Conservation (phyloP, 1,139 yeast species). For the Geotrichum bryndzae region DNA sequence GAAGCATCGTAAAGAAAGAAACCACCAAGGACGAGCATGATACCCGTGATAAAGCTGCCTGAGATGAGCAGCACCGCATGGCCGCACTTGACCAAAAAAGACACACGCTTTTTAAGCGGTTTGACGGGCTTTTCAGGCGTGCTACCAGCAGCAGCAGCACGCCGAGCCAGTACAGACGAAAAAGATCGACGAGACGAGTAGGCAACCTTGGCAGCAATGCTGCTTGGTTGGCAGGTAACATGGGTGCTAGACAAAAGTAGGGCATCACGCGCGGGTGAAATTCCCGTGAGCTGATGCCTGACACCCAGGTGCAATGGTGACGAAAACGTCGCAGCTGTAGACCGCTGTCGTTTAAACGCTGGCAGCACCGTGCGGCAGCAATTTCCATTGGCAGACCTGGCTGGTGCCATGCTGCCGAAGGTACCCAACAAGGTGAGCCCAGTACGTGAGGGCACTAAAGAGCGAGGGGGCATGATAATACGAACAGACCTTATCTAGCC, state of each 20-base stretch:
- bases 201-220: background rate
- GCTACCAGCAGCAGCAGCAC: background rate
- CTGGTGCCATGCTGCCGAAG: background rate
- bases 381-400: background rate
- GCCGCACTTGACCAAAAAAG: constrained; percentile 2
- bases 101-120: background rate
- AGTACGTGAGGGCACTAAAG: background rate
- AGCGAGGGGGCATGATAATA: background rate
- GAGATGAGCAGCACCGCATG: constrained; percentile 4
- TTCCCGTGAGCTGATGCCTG: background rate
- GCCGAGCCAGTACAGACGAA: background rate
- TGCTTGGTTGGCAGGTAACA: background rate
- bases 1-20: constrained; percentile 58
- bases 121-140: background rate
- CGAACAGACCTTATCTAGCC: background rate
- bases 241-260: background rate
- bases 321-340: background rate
- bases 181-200: background rate
- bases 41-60: constrained; percentile 7
- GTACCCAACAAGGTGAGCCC: background rate
- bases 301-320: background rate
- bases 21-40: constrained; percentile 29
- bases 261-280: background rate
- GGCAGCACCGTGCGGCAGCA: background rate
- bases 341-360: background rate